Base-by-base conservation (phyloP, 805 yeast genomes). In the Candida yuanshanica region DNA sequence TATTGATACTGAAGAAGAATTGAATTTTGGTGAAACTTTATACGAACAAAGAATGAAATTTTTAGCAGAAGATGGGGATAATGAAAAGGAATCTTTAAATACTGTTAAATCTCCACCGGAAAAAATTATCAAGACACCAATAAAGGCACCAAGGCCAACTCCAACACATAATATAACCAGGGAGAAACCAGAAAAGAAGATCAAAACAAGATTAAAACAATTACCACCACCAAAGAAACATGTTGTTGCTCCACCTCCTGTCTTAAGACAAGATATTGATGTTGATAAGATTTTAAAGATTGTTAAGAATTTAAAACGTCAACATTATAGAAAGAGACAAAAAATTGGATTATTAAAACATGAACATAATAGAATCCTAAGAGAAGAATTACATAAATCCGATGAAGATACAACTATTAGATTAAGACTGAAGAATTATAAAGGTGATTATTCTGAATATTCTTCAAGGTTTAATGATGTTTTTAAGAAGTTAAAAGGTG, bases 1-100 rank as follows among this genome's bases (percentile, higher is more conserved):
- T 45, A 59, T 70, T 18, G 79, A 74, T 43, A 56, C 76, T 9
- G 62, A 56, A 8, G 59, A 56, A 20, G 79, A 74, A 45, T 52
- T 59, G 26, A 60, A 57, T 29, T 74, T 66, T 50, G 80, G 77
- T 12, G 60, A 61, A 24, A 52, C 54, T 9, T 64, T 72, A 66
- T 55, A 57, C 7, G 56, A 61, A 11, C 65, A 63, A 36, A 57
- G 76, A 14, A 47, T 51, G 7, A 53, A 52, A 23, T 68, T 68
- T 39, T 47, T 72, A 13, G 62, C 40, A 11, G 63, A 58, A 16
- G 51, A 47, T 10, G 22, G 21, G 9, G 34, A 31, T n/a, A 14
- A 9, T 10, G 21, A 31, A 10, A 31, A 31, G 22, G 21, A 17
- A 31, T 21, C 34, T 4, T 3, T 11, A 4, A 18, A 20, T 8